Evolutionary conservation across 768 basidiomycete genomes (phyloP), one percentile per base, ranked within the genome.

Genomic region (Pisolithus tinctorius): DNA sequence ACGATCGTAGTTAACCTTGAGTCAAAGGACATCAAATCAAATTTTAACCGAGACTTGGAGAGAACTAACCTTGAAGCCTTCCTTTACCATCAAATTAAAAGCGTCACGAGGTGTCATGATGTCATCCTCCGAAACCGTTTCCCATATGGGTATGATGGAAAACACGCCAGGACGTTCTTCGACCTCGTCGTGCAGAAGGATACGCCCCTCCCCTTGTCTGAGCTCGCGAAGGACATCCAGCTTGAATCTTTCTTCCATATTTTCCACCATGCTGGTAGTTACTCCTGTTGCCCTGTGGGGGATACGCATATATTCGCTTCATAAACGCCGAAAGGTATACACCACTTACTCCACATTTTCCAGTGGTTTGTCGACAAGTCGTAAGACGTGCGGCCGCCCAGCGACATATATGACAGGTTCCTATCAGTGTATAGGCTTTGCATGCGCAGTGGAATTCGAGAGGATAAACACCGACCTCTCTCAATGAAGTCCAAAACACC

Each of bases 81-180:
- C 88, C 52, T 76, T 76, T 14, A 71, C 75, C 65, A 92, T 82
- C n/a, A 81, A 70, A 49, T 85, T 70, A 60, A 89, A 90, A 1
- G 88, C 87, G 52, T 92, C 89, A 58, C 85, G 71, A 3, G 93
- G 90, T 0, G 93, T 95, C 76, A 93, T 80, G 55, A 94, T 89
- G 42, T 94, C 91, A 25, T 75, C 75, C 52, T 88, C 84, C 1
- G 77, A 72, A 3, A 95, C 84, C 2, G 81, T 83, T 69, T 97
- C 94, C 95, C 94, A 99, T 45, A 93, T 83, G 1, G 96, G 94
- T 36, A 96, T 85, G 56, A 99, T 88, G 9, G 85, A 78, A 68
- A 93, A 98, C 0, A 82, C 77, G 2, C 94, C 94, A 1, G 93
- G 89, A 37, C 87, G 78, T 49, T 95, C 93, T 66, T 96, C 94